Evolutionary conservation across 1,284 basidiomycete genomes (phyloP), one percentile per base, ranked within the genome.

Genomic region (Cronartium quercuum): DNA sequence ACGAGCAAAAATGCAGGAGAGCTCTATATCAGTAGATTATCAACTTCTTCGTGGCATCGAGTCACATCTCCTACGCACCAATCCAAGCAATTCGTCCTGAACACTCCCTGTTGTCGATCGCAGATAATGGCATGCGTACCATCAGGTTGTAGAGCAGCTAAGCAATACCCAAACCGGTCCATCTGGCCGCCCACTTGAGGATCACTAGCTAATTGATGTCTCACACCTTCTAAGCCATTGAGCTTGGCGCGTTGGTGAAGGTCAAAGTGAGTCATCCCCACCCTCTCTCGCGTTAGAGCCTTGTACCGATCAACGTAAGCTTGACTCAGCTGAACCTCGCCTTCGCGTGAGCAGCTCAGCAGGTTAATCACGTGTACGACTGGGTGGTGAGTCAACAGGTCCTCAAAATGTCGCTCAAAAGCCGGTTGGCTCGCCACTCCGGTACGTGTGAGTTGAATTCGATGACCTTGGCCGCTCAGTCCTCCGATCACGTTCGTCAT

Each of bases 81-180:
- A 81, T 98, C 95, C 64, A 98, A 84, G 81, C 95, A 99, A 80
- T 99, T 99, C 13, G 90, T 91, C 68, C 96, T 86, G 82, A 98
- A 97, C 9, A 93, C 87, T 4, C 96, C 96, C 69, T 87, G 87
- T 81, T 99, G 96, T 74, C 88, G 85, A 37, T 88, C 90, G 51
- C 51, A 55, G 47, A 97, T 86, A 51, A 90, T 84, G 73, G 89
- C 88, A 63, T 88, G 86, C 18, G n/a, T 41, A 0, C 87, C 84
- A 0, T 81, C 80, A 0, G 86, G 81, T 80, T 94, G 91, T 60
- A 88, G 88, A 82, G 91, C 88, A 21, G 78, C 77, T 66, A 79
- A 47, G 80, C 76, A 1, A 90, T 90, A 97, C 0, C 92, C 92
- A 80, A 91, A 94, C 64, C 84, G 85, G 80, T 95, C 91, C 76